Evolutionary conservation across 345 rosid genomes (phyloP), one percentile per base, ranked within the genome.

Genomic region (Populus pruinosa): DNA sequence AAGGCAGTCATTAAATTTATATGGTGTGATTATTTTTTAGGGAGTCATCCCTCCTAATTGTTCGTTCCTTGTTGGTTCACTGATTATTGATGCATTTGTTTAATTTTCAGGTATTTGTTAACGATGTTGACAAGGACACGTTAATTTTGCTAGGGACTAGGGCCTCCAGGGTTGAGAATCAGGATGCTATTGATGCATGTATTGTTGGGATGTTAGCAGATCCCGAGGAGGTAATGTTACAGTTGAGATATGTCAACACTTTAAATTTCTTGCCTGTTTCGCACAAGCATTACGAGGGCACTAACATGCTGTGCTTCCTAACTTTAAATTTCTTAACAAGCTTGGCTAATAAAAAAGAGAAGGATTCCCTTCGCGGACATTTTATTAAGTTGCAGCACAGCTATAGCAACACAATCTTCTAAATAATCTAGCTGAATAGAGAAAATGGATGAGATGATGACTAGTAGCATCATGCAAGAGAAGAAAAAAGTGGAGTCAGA

Each of bases 151-250:
- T 82, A 50, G 97, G 89, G 6, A 95, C 97, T 67, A 91, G 91
- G 81, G 97, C 97, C 9, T 92, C 97, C 43, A 86, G 97, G 82
- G 89, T 90, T 77, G 93, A 91, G 81, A 92, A 92, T 81, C 94
- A 92, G 68, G 97, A 92, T 82, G 95, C 97, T 41, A 91, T 89
- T 35, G 90, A 89, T 82, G 85, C 91, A 33, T 89, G 91, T 67
- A 86, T 89, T 76, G 91, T 89, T 38, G 90, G 90, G 55, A 89
- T 89, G 91, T 71, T 89, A 68, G 87, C 84, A 33, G 90, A 89
- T 49, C 89, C 91, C 16, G 84, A 83, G 70, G 91, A 89, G 90
- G 91, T 88, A 75, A 50, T 33, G 56, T 47, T 27, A 35, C 55
- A 50, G 56, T 50, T 1, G 56, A 50, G 56, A 50, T 18, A 50